These are phyloP conservation scores for Boletellus ananas DNA, from an alignment of 768 basidiomycete species.

Conservation along the genomic window DNA sequence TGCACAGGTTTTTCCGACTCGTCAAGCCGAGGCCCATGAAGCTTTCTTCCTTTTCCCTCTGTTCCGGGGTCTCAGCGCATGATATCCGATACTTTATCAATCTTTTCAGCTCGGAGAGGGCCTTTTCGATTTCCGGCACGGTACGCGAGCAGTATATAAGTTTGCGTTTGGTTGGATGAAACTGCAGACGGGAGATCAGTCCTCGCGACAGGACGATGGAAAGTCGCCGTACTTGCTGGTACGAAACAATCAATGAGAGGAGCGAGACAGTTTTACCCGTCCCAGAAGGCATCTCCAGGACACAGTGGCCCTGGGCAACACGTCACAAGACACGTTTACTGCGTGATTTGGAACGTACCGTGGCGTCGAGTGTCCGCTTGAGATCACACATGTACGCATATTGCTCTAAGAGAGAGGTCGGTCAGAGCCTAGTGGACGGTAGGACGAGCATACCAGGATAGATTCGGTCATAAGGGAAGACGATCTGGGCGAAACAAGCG, in stretches of 20 bases:
- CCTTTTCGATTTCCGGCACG: constrained; percentile 99
- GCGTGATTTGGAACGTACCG: constrained; percentile 45
- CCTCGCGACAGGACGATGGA: neutral
- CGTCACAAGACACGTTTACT: neutral
- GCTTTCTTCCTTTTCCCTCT: constrained; percentile 70
- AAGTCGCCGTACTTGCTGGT: constrained; percentile 71
- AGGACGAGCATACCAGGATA: constrained; percentile 70
- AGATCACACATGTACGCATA: constrained; percentile 99
- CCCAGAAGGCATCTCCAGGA: constrained; percentile 99
- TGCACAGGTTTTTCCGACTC: constrained; percentile 93
- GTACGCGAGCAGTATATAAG: constrained; percentile 99
- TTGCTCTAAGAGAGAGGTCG: constrained; percentile 62
- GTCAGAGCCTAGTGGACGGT: neutral
- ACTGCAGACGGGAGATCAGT: constrained; percentile 43
- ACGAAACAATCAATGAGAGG: constrained; percentile 92
- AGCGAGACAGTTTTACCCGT: constrained; percentile 98
- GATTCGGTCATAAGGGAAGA: constrained; percentile 92
- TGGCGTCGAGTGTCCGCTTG: constrained; percentile 92
- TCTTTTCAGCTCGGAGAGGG: constrained; percentile 89
- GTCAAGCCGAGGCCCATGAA: constrained; percentile 92
- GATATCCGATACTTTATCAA: constrained; percentile 84
- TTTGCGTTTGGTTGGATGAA: constrained; percentile 88
- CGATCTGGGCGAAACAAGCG: constrained; percentile 46
- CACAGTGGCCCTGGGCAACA: constrained; percentile 82
- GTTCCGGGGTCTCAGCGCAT: constrained; percentile 68